phyloP scores from a whole-genome alignment of 2,329 filamentous ascomycete genomes.

The Botrytis cinerea region DNA sequence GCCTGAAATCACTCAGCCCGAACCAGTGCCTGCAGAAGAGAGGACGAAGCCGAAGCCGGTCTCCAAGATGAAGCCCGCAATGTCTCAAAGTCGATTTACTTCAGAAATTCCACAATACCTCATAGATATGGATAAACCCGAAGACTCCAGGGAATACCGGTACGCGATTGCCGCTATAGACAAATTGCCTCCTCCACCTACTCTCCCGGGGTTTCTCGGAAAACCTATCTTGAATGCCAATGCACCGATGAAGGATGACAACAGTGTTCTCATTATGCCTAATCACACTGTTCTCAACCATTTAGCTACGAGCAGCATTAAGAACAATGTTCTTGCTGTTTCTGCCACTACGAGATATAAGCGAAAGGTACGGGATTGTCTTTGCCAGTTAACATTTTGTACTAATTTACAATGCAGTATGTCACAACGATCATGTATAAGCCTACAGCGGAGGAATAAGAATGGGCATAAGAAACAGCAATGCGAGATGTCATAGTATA shows the following conservation, averaged over 20 bases:
- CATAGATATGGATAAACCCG: constrained; percentile 80
- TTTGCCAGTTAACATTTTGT: constrained; percentile 5
- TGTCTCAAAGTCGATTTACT: constrained; percentile 63
- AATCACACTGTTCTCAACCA: constrained; percentile 98
- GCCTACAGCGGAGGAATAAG: constrained; percentile 59
- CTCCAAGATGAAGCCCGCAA: constrained; percentile 57
- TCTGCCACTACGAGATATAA: constrained; percentile 98
- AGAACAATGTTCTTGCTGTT: constrained; percentile 91
- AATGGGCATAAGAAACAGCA: constrained; percentile 25
- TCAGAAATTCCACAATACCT: constrained; percentile 80
- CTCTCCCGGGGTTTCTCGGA: constrained; percentile 83
- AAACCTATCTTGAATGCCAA: constrained; percentile 93
- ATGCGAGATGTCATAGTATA: constrained; percentile 16
- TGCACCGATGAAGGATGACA: constrained; percentile 94
- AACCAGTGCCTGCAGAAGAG: constrained; percentile 42
- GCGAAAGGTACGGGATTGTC: constrained; percentile 69
- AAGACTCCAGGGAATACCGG: constrained; percentile 74
- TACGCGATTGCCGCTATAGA: constrained; percentile 74
- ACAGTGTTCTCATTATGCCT: constrained; percentile 93
- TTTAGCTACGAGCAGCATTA: constrained; percentile 95
- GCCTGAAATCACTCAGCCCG: constrained; percentile 27
- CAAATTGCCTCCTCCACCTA: constrained; percentile 80
- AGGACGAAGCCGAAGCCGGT: constrained; percentile 42
- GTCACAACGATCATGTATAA: constrained; percentile 98
- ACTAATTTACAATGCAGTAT: constrained; percentile 62